Conservation (phyloP, 2,329 filamentous ascomycete species). For the Colletotrichum spinosum region DNA sequence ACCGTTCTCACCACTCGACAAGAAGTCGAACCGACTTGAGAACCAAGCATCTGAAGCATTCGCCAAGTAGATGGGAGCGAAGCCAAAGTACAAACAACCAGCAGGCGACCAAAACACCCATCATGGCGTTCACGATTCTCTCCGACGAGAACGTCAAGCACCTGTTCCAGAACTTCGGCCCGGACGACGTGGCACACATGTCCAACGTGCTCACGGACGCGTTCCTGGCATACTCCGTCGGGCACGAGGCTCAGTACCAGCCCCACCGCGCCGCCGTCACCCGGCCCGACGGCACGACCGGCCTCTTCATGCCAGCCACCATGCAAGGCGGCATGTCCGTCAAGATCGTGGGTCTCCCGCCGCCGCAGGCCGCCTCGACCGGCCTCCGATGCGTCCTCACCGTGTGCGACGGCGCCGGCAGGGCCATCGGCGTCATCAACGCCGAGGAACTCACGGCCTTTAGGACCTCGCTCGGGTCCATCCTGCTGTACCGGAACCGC, state of each 20-base stretch:
- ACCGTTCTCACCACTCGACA: not conserved
- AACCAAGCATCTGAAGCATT: not conserved
- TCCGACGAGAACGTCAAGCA: slow-evolving; percentile 66
- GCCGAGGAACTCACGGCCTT: slow-evolving; percentile 77
- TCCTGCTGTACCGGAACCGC: slow-evolving; percentile 33
- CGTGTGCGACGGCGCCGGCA: slow-evolving; percentile 39
- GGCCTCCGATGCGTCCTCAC: slow-evolving; percentile 58
- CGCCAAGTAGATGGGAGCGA: not conserved
- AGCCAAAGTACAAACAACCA: not conserved
- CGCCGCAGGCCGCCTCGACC: slow-evolving; percentile 34
- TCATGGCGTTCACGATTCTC: slow-evolving; percentile 70
- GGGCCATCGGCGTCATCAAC: slow-evolving; percentile 72
- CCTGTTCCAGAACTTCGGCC: slow-evolving; percentile 64
- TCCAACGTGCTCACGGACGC: slow-evolving; percentile 69
- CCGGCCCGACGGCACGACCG: slow-evolving; percentile 70
- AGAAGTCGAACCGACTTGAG: no score
- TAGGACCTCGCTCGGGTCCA: slow-evolving; percentile 68
- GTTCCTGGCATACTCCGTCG: slow-evolving; percentile 73
- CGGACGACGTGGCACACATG: slow-evolving; percentile 65
- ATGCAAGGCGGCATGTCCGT: slow-evolving; percentile 70
- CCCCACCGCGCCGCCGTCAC: slow-evolving; percentile 71
- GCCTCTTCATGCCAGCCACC: slow-evolving; percentile 75
- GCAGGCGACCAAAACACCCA: slow-evolving; percentile 31
- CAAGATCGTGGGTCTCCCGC: slow-evolving; percentile 65
- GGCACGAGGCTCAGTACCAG: slow-evolving; percentile 70